These are phyloP conservation scores for Dothistroma pini DNA, from an alignment of 2,329 filamentous ascomycete genomes.

Conservation along the genomic window DNA sequence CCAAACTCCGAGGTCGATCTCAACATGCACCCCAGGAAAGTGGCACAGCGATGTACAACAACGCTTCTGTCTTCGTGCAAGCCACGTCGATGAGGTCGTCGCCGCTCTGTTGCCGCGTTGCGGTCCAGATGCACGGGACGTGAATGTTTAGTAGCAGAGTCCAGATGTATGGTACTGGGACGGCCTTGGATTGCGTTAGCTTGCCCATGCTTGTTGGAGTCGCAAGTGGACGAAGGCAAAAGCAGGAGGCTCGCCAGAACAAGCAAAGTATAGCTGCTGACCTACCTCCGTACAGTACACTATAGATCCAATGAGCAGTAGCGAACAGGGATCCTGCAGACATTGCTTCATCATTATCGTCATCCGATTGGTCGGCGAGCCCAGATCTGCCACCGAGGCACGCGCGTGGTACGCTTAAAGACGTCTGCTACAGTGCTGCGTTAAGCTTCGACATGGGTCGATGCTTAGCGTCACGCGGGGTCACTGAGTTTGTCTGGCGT, in stretches of 20 bases:
- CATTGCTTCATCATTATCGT: not conserved
- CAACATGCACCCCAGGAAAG: not conserved
- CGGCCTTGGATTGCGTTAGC: not conserved
- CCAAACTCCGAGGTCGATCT: not conserved
- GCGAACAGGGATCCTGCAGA: not conserved
- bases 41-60: not conserved
- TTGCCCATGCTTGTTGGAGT: not conserved
- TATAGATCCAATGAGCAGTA: not conserved
- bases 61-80: not conserved
- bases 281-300: no score
- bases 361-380: not conserved
- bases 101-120: not conserved
- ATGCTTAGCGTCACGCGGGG: not conserved
- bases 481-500: not conserved
- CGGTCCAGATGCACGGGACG: not conserved
- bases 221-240: not conserved
- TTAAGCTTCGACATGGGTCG: not conserved
- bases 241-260: not conserved
- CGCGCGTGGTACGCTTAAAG: not conserved
- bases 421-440: not conserved
- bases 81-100: not conserved
- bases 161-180: not conserved
- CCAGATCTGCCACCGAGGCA: constrained; percentile 1
- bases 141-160: not conserved
- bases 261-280: not conserved